phyloP scores from a whole-genome alignment of 192 early-diverging fungal species.

The Tieghemiomyces parasiticus region DNA sequence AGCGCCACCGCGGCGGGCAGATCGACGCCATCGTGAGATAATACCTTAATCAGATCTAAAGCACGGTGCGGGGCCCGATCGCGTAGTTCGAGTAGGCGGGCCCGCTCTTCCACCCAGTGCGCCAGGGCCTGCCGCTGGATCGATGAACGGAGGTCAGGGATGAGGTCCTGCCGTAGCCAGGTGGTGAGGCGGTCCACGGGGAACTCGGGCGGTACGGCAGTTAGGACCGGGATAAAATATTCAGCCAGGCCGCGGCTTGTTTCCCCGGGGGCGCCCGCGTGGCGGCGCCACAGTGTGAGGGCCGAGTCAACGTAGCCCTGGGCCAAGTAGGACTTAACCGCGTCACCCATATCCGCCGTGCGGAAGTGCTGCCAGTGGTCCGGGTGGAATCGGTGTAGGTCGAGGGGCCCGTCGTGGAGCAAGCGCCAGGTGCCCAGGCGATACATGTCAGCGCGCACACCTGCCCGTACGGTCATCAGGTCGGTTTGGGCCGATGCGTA shows the following conservation, averaged over 20 bases:
- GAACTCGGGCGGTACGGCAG: slow-evolving; percentile 29
- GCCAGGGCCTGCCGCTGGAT: slow-evolving; percentile 22
- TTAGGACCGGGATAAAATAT: slow-evolving; percentile 21
- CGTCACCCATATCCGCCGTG: slow-evolving; percentile 21
- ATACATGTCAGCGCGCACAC: slow-evolving; percentile 13
- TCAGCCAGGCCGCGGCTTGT: slow-evolving; percentile 13
- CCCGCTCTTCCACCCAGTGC: slow-evolving; percentile 35
- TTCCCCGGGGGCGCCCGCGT: too few species aligned
- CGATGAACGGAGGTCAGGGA: slow-evolving; percentile 21
- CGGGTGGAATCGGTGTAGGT: slow-evolving; percentile 12
- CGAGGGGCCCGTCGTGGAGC: neutral
- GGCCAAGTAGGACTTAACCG: slow-evolving; percentile 21
- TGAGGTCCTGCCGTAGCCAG: slow-evolving; percentile 37
- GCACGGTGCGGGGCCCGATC: slow-evolving; percentile 26
- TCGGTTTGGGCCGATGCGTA: neutral
- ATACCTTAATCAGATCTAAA: slow-evolving; percentile 24
- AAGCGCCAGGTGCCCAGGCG: slow-evolving; percentile 28
- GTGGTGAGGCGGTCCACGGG: slow-evolving; percentile 20
- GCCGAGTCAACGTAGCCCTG: slow-evolving; percentile 26
- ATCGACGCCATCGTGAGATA: slow-evolving; percentile 15
- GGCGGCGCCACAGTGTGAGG: slow-evolving; percentile 36
- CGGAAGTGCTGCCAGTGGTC: slow-evolving; percentile 34
- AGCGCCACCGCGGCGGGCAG: neutral
- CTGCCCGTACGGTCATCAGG: neutral
- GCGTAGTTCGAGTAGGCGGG: slow-evolving; percentile 27